Conservation (phyloP, 106 monocot species). For the Acorus calamus region DNA sequence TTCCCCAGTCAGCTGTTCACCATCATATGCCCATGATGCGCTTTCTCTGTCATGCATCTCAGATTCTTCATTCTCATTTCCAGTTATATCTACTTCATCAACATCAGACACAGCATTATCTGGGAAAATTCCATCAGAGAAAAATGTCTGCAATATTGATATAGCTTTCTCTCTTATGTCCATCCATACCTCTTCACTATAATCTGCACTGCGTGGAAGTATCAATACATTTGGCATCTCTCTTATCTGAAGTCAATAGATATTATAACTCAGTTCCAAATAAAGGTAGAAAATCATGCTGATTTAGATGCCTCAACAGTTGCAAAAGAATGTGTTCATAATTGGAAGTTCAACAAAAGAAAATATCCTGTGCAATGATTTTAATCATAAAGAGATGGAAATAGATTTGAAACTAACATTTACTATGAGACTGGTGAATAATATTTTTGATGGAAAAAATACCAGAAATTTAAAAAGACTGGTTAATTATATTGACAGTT, state of each 20-base stretch:
- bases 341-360: no score
- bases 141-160: conserved; percentile 64
- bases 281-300: no score
- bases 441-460: no score
- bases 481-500: no score
- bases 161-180: conserved; percentile 93
- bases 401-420: no score
- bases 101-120: conserved; percentile 72
- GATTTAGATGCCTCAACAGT: no score
- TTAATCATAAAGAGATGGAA: no score
- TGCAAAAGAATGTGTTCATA: no score
- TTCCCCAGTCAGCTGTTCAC: conserved; percentile 37
- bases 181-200: conserved; percentile 99
- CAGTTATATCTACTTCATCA: conserved; percentile 58
- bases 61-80: conserved; percentile 40
- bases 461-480: no score
- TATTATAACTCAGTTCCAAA: no score
- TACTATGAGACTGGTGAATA: no score
- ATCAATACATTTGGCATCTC: conserved; percentile 99
- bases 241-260: conserved; percentile 45
- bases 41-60: conserved; percentile 39
- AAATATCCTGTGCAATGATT: no score
- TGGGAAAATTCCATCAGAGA: conserved; percentile 72
- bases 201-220: conserved; percentile 92
- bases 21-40: conserved; percentile 16